Evolutionary conservation across 176 grass and related monocot species (phyloP).

Genomic region (Musa troglodytarum): DNA sequence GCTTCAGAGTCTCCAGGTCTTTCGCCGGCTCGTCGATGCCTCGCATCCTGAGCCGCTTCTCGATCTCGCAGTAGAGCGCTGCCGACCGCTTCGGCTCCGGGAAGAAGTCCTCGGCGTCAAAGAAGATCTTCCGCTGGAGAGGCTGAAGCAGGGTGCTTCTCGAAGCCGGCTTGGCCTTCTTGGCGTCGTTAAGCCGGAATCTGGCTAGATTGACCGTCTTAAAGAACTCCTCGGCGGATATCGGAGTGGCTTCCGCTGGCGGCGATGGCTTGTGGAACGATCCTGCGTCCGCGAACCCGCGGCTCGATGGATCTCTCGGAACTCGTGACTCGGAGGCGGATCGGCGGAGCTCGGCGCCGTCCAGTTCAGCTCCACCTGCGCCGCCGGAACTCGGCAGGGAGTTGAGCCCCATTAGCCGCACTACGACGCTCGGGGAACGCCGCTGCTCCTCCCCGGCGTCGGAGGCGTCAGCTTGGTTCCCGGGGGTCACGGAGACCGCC

Average conservation of each 20-base stretch:
- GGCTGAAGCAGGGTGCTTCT: neutral
- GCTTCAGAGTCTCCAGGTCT: constrained; percentile 86
- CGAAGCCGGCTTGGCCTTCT: neutral
- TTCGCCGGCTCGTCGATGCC: constrained; percentile 64
- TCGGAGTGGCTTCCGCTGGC: neutral
- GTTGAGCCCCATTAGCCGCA: constrained; percentile 84
- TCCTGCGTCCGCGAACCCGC: constrained; percentile 45
- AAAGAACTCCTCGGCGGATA: constrained; percentile 5
- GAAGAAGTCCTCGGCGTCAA: constrained; percentile 72
- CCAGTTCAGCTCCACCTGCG: neutral
- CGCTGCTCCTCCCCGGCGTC: constrained; percentile 33
- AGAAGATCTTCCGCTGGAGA: constrained; percentile 53
- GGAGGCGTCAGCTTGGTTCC: constrained; percentile 19
- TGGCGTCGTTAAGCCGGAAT: constrained; percentile 2
- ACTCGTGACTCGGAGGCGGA: constrained; percentile 69
- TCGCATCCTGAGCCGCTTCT: constrained; percentile 73
- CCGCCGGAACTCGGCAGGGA: constrained; percentile 26
- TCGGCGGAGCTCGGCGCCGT: constrained; percentile 48
- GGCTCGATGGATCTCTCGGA: constrained; percentile 39
- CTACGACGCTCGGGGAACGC: constrained; percentile 78
- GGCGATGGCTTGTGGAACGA: constrained; percentile 33
- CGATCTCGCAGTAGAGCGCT: constrained; percentile 84
- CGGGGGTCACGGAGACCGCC: neutral
- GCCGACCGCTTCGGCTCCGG: constrained; percentile 45
- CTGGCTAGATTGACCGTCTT: neutral